A percentile compares a stretch with the other conserved stretches of the same genome.
Conservation (phyloP, 2,329 filamentous ascomycete species). For the Colletotrichum eleusines region DNA sequence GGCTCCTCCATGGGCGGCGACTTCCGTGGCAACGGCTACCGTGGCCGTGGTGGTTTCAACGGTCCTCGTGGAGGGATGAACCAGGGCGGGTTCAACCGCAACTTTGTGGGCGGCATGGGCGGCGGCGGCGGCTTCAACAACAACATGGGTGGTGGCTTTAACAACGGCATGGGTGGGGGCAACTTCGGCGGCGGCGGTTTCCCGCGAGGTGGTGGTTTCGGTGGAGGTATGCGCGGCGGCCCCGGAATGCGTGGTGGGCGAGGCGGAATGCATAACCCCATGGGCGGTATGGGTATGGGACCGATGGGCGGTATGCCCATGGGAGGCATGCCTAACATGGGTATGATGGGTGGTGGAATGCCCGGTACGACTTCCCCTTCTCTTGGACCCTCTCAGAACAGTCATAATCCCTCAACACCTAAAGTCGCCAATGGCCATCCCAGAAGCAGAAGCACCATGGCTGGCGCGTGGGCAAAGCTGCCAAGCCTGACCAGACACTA, state of each 20-base stretch:
- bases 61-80: constrained; percentile 64
- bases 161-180: constrained; percentile 65
- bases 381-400: constrained; percentile 20
- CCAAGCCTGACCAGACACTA: background rate
- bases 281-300: constrained; percentile 60
- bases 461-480: constrained; percentile 15
- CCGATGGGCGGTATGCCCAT: constrained; percentile 65
- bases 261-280: constrained; percentile 61
- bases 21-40: constrained; percentile 61
- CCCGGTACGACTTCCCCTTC: constrained; percentile 57
- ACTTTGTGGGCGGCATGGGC: constrained; percentile 54
- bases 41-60: constrained; percentile 64
- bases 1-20: constrained; percentile 57
- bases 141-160: constrained; percentile 62
- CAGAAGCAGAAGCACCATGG: constrained; percentile 5
- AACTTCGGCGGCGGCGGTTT: constrained; percentile 60
- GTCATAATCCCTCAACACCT: constrained; percentile 2
- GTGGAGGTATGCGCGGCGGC: constrained; percentile 61
- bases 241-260: constrained; percentile 54
- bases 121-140: constrained; percentile 58
- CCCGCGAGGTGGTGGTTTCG: constrained; percentile 60
- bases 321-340: constrained; percentile 65
- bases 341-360: constrained; percentile 67
- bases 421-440: background rate
- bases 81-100: constrained; percentile 57